Base-by-base conservation (phyloP, 768 basidiomycete genomes). In the Cyclocybe aegerita region DNA sequence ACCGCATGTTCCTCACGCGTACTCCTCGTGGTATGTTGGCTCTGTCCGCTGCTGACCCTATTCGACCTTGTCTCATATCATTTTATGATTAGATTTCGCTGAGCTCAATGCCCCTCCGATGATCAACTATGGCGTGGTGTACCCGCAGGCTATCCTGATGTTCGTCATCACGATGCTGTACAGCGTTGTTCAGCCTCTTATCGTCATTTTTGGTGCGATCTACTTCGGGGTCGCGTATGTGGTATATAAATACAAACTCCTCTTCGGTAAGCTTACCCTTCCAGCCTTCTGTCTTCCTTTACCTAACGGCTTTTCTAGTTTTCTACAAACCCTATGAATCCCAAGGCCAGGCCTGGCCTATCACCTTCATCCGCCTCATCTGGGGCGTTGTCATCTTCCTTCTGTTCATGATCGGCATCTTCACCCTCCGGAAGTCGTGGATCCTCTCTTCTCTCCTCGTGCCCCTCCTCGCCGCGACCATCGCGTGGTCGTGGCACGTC, bases 261-360 rank as follows among this genome's bases (percentile, higher is more conserved):
- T 98, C 0, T 97, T 96, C 60, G 93, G 95, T 95, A 50, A 49
- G 90, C 69, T 3, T 9, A 5, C 7, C 29, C 7, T 37, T 23
- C 42, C 36, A 41, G 44, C 43, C 33, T 39, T 31, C 6, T 42
- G n/a, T 11, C 17, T 9, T 34, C 38, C 7, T 43, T 42, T 9
- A 3, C 11, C 41, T 53, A 52, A 42, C 38, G 33, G 10, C 30
- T 17, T 47, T 1, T 37, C 1, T 62, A 97, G 94, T 98, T 14
- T 98, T 96, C 75, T 97, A 97, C 75, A 98, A 98, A 63, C 96
- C 97, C 0, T 98, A 98, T 68, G 95, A 98, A 70, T 93, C 90
- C 2, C 90, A 89, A 59, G 97, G 97, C 2, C 94, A 98, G 71
- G 97, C 95, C 1, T 98, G 97, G 96, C 93, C 93, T 0, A 84